Evolutionary conservation across 2,329 filamentous ascomycete genomes (phyloP).

Genomic region (Penicillium sp.): DNA sequence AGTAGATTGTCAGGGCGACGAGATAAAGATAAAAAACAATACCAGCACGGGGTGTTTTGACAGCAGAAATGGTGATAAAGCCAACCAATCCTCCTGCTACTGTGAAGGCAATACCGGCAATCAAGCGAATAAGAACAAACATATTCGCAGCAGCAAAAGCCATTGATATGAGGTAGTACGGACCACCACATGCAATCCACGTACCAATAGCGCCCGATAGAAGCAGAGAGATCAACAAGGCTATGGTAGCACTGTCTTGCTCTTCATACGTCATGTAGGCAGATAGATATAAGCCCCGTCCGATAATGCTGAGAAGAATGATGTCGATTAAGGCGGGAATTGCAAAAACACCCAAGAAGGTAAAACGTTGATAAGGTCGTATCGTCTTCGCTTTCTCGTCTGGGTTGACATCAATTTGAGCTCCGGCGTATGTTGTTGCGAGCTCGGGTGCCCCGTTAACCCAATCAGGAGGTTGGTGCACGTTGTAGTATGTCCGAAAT

Average conservation of each 20-base stretch:
- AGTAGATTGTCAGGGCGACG: constrained; percentile 58
- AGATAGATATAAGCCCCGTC: constrained; percentile 63
- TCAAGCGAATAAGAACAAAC: constrained; percentile 55
- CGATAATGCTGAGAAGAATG: constrained; percentile 58
- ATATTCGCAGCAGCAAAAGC: constrained; percentile 58
- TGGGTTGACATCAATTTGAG: constrained; percentile 55
- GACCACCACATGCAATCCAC: constrained; percentile 64
- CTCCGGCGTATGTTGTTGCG: constrained; percentile 54
- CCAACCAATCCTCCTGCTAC: constrained; percentile 56
- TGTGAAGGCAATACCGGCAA: constrained; percentile 53
- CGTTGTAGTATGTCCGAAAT: constrained; percentile 47
- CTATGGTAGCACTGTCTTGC: constrained; percentile 57
- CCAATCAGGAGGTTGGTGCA: constrained; percentile 52
- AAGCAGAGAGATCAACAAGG: constrained; percentile 60
- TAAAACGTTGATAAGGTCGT: constrained; percentile 53
- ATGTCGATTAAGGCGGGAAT: constrained; percentile 65
- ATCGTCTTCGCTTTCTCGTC: constrained; percentile 46
- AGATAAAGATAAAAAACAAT: constrained; percentile 63
- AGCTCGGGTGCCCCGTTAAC: constrained; percentile 52
- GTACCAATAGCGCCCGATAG: constrained; percentile 63
- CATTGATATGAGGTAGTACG: constrained; percentile 62
- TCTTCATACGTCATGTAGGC: constrained; percentile 54
- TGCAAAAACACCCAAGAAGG: constrained; percentile 62
- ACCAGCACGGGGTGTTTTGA: constrained; percentile 47
- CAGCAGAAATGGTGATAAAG: constrained; percentile 52